Evolutionary conservation across 177 flowering plant species (phyloP), one percentile per base, ranked within the genome.

Genomic region (Vitis hybrid): DNA sequence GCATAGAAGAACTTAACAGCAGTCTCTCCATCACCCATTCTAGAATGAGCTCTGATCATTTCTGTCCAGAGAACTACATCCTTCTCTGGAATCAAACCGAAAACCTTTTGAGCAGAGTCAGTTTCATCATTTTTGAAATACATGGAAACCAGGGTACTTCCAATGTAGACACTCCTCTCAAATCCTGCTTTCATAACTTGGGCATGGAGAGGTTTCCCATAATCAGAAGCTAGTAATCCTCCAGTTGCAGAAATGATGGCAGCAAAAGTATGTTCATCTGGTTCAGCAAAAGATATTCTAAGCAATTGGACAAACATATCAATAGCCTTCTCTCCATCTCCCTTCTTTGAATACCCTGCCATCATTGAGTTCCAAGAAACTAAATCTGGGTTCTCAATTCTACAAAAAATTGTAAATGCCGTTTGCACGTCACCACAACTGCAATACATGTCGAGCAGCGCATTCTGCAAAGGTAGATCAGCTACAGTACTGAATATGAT

Each of bases 351-450:
- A 76, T 55, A 86, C 69, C 93, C 93, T 13, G 89, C 66, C 51
- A 92, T 88, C 78, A 94, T 82, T 4, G 97, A 76, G 77, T 94
- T 94, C 96, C 95, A 94, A 2, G 98, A 84, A 59, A 90, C 96
- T 53, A 87, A 75, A 76, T 92, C 92, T 11, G 85, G 92, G 18
- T 57, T 70, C 63, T 81, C 73, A n/a, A 85, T 86, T 68, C 77
- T 77, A 8, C 62, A 73, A 71, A 94, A 94, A 4, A 89, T 72
- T n/a, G 14, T 49, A 60, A 66, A 77, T 15, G 92, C 97, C 2
- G 79, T 67, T 54, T 73, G 56, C 7, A 58, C 70, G 51, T 86
- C 82, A 12, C 88, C 85, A 64, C 91, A 89, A 61, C 78, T 89
- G 68, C 80, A 85, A 64, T 92, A 94, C 95, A 94, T 87, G 73